Percentiles rank a stretch among this genome's conserved stretches.
Conservation (phyloP, 768 basidiomycete genomes). For the Dentipellis sp. region DNA sequence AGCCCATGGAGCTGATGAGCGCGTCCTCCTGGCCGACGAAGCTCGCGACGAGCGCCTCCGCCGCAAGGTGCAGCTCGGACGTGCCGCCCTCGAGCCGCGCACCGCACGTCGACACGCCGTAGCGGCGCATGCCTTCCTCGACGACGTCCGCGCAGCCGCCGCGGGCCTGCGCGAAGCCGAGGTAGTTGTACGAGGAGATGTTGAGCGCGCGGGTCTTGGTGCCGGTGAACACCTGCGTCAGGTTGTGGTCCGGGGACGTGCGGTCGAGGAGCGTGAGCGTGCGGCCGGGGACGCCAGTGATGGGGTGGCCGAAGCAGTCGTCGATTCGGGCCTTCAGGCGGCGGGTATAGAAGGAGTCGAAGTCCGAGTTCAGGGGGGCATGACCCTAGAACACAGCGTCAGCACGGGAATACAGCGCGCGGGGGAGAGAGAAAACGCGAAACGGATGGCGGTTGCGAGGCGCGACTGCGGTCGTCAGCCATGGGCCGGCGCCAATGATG, state of each 20-base stretch:
- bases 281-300: conserved; percentile 92
- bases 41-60: conserved; percentile 80
- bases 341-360: conserved; percentile 98
- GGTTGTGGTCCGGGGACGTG: conserved; percentile 71
- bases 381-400: conserved; percentile 59
- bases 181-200: conserved; percentile 98
- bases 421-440: conserved; percentile 3
- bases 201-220: conserved; percentile 83
- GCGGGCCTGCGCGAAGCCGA: conserved; percentile 90
- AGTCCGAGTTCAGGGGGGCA: conserved; percentile 94
- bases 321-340: conserved; percentile 91
- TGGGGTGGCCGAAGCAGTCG: conserved; percentile 88
- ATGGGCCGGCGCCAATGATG: neutral
- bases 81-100: conserved; percentile 80
- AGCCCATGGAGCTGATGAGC: conserved; percentile 92
- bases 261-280: conserved; percentile 85
- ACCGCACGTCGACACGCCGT: conserved; percentile 74
- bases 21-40: conserved; percentile 90
- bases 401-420: conserved; percentile 6
- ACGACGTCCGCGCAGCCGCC: conserved; percentile 95
- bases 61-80: conserved; percentile 69
- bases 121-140: conserved; percentile 70
- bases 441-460: neutral
- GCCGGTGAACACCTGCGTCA: conserved; percentile 70
- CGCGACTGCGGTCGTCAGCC: neutral